Evolutionary conservation across 306 rosid genomes (phyloP).

Genomic region (Vigna nakashimae): DNA sequence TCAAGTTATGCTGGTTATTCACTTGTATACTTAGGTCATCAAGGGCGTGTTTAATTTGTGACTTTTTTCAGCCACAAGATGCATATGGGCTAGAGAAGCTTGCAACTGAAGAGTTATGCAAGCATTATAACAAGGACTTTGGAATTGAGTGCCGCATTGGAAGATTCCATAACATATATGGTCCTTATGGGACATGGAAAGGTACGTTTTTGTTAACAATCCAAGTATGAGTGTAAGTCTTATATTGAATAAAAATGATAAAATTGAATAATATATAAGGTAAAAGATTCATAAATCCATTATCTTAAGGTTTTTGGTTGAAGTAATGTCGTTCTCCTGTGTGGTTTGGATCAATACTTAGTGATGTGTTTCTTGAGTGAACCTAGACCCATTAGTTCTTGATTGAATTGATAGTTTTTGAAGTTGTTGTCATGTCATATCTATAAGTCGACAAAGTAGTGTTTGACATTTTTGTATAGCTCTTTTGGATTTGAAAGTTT

Average conservation of each 20-base stretch:
- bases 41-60: slow-evolving; percentile 28
- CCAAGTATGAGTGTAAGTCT: too few species aligned
- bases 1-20: slow-evolving; percentile 19
- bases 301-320: too few species aligned
- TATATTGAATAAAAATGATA: too few species aligned
- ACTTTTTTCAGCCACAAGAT: slow-evolving; percentile 88
- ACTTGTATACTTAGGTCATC: slow-evolving; percentile 13
- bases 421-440: background rate
- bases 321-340: too few species aligned
- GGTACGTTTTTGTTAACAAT: slow-evolving; percentile 49
- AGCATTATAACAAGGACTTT: slow-evolving; percentile 93
- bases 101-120: slow-evolving; percentile 98
- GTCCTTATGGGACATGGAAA: slow-evolving; percentile 99
- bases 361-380: too few species aligned
- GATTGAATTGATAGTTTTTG: slow-evolving; percentile 18
- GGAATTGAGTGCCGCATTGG: slow-evolving; percentile 96
- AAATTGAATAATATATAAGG: too few species aligned
- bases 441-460: background rate
- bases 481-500: slow-evolving; percentile 32
- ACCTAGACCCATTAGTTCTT: background rate
- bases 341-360: too few species aligned
- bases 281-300: too few species aligned
- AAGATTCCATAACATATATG: slow-evolving; percentile 96
- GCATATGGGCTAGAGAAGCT: slow-evolving; percentile 99
- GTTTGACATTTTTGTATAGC: slow-evolving; percentile 11